Base-by-base conservation (phyloP, 371 early-diverging fungal species). In the Syncephalastrum monosporum region DNA sequence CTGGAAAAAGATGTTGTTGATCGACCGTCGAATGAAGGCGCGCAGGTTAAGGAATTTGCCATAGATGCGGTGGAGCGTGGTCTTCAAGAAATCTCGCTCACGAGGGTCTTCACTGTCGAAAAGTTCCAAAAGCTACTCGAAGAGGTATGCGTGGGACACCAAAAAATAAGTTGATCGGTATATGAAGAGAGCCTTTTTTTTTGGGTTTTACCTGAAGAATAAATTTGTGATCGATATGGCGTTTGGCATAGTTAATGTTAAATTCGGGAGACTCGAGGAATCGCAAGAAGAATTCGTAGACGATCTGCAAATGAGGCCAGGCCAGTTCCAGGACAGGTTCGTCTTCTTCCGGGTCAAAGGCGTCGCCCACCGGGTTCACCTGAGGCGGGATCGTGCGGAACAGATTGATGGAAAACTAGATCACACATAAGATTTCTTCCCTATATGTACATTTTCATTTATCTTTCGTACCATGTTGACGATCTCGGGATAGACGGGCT, bases 271-370 rank as follows among this genome's bases (percentile, higher is more conserved):
- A 93, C 74, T 98, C 98, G 45, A 97, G 84, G 67, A 96, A 97
- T 47, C 97, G 85, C 50, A 98, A 79, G 71, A 98, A 96, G 66
- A 96, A 93, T 69, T 94, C 96, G 68, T 98, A 98, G 4, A 98
- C 97, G 45, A 96, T 88, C 65, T 93, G 95, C 48, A 97, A 79
- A 71, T 98, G 98, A 42, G 97, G 97, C 98, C 98, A 98, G 5
- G 95, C 94, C 21, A 88, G 64, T 67, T 98, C 98, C 44, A 95
- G 75, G 1, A 95, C 91, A 8, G 97, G 96, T 64, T 98, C 98
- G 70, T 98, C 98, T 70, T 98, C 98, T 72, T 98, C 98, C 8
- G 97, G 97, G 74, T 98, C 98, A 68, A 91, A 98, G 4, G 94
- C 94, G 64, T 97, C 98, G 24, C 95, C 97, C 10, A 86, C 85